phyloP scores from a whole-genome alignment of 2,329 filamentous ascomycete genomes.

The Fusarium mangiferae region DNA sequence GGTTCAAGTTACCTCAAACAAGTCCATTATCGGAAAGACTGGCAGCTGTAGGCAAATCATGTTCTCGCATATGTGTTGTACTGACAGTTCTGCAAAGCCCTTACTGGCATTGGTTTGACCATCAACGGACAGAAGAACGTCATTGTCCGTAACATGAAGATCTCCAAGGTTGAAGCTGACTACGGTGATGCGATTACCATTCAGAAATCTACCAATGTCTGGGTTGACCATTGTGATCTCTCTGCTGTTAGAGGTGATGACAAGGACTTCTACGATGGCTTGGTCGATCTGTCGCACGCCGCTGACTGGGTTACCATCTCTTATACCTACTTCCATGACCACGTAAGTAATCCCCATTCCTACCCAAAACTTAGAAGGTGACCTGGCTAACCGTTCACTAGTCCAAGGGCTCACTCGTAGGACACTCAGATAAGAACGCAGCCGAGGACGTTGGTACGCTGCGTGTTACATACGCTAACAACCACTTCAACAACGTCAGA shows the following conservation, averaged over 20 bases:
- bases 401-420: constrained; percentile 67
- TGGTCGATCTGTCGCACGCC: constrained; percentile 57
- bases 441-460: constrained; percentile 68
- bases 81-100: background rate
- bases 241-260: constrained; percentile 49
- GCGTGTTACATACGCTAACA: constrained; percentile 69
- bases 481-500: constrained; percentile 69
- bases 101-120: constrained; percentile 33
- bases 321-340: constrained; percentile 56
- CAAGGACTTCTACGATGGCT: constrained; percentile 58
- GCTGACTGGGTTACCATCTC: constrained; percentile 57
- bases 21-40: constrained; percentile 37
- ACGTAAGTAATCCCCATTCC: constrained; percentile 32
- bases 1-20: constrained; percentile 38
- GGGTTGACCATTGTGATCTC: constrained; percentile 59
- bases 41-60: constrained; percentile 27
- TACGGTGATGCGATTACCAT: constrained; percentile 63
- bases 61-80: rapidly evolving
- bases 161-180: constrained; percentile 57
- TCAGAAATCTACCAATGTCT: constrained; percentile 59
- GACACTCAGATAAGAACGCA: constrained; percentile 68
- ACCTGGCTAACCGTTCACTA: background rate
- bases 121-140: constrained; percentile 55
- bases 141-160: constrained; percentile 66
- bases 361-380: too few species aligned